Evolutionary conservation across 2,329 filamentous ascomycete genomes (phyloP).

Genomic region (Pseudocercospora eumusae): DNA sequence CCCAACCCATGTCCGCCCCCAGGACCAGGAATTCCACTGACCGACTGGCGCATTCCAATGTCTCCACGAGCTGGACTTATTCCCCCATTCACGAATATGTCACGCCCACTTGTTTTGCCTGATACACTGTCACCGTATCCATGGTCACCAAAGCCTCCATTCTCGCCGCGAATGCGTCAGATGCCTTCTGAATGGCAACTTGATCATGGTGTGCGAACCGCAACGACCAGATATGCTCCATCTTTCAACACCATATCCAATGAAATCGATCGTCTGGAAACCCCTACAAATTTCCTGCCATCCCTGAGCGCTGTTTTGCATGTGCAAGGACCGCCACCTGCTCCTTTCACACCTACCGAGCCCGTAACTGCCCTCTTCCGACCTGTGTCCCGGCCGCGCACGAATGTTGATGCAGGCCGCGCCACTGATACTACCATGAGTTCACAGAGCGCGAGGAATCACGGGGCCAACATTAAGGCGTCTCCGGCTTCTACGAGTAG

Average conservation of each 20-base stretch:
- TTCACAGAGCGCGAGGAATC: neutral
- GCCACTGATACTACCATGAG: neutral
- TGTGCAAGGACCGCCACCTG: neutral
- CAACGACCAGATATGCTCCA: neutral
- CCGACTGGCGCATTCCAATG: constrained; percentile 6
- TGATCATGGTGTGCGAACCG: neutral
- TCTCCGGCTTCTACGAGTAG: neutral
- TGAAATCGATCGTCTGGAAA: constrained; percentile 8
- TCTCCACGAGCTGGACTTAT: neutral
- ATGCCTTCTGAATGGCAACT: neutral
- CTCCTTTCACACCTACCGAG: neutral
- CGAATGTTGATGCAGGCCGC: neutral
- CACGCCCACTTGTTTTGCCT: constrained; percentile 12
- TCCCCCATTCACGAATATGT: neutral
- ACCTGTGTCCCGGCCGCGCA: neutral
- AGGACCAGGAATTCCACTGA: neutral
- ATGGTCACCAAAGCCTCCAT: neutral
- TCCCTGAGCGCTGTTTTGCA: constrained; percentile 7
- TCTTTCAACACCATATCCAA: neutral
- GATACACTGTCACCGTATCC: neutral
- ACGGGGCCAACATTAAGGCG: neutral
- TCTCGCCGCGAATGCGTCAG: neutral
- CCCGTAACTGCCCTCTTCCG: neutral
- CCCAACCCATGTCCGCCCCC: neutral
- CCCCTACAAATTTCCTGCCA: constrained; percentile 2